Percentiles rank a stretch among this genome's conserved stretches.
Evolutionary conservation across 495 filamentous ascomycete genomes (phyloP).

Genomic region (Cudoniella acicularis): DNA sequence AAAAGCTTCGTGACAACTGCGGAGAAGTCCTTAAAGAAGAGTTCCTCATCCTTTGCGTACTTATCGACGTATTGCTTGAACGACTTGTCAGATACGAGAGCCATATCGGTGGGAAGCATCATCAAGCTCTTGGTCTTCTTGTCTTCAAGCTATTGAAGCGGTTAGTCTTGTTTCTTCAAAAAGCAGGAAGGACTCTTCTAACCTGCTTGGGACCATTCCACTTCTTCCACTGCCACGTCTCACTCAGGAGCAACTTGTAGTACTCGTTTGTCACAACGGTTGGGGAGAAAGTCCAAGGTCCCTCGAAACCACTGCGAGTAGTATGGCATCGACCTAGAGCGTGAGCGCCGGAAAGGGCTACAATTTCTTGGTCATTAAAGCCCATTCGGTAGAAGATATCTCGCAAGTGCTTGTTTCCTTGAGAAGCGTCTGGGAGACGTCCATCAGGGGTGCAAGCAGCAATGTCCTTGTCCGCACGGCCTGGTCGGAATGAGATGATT

Average conservation of each 20-base stretch:
- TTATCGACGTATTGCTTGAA: constrained; percentile 83
- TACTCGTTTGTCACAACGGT: constrained; percentile 94
- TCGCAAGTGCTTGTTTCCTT: constrained; percentile 80
- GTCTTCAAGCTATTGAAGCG: constrained; percentile 68
- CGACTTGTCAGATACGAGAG: constrained; percentile 79
- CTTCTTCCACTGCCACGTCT: constrained; percentile 92
- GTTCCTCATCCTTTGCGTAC: constrained; percentile 88
- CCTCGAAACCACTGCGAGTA: constrained; percentile 82
- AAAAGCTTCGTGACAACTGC: constrained; percentile 78
- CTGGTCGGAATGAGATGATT: constrained; percentile 82
- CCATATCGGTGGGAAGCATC: constrained; percentile 96
- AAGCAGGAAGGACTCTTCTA: not conserved
- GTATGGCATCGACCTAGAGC: constrained; percentile 90
- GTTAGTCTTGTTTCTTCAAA: not conserved
- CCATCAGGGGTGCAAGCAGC: constrained; percentile 90
- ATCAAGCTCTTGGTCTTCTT: constrained; percentile 80
- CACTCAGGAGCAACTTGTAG: constrained; percentile 78
- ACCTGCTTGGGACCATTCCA: constrained; percentile 80
- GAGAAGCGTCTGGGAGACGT: constrained; percentile 83
- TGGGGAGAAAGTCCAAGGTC: constrained; percentile 95
- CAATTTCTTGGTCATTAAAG: constrained; percentile 96
- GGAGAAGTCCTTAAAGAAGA: constrained; percentile 91
- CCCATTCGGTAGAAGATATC: constrained; percentile 96
- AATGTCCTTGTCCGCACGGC: constrained; percentile 79
- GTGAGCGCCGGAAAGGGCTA: constrained; percentile 86